Percentiles rank a stretch among this genome's conserved stretches.
Evolutionary conservation across 192 early-diverging fungal species (phyloP).

Genomic region (Coemansia sp.): DNA sequence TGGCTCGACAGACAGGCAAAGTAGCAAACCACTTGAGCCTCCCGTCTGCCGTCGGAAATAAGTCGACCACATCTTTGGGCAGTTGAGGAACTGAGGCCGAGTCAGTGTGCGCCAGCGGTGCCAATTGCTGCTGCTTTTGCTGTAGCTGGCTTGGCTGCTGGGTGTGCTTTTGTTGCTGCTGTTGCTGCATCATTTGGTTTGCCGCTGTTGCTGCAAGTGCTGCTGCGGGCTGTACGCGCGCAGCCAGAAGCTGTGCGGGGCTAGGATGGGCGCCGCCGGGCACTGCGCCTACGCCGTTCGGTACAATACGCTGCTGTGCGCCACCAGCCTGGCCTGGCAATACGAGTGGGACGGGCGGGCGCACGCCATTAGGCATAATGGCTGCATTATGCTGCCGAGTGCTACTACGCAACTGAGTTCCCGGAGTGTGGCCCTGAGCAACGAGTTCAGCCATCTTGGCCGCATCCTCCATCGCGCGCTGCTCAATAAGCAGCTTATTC

Average conservation of each 20-base stretch:
- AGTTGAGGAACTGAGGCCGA: constrained; percentile 21
- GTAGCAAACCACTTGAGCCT: constrained; percentile 50
- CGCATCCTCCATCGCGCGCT: constrained; percentile 49
- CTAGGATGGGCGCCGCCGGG: background rate
- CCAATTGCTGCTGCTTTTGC: constrained; percentile 5
- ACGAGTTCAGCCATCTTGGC: constrained; percentile 26
- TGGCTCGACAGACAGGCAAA: constrained; percentile 14
- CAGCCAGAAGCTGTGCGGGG: constrained; percentile 2
- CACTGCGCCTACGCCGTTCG: background rate
- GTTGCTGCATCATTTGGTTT: background rate
- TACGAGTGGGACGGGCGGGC: background rate
- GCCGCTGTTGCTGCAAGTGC: background rate
- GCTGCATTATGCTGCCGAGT: background rate
- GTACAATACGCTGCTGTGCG: background rate
- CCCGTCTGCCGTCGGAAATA: constrained; percentile 41
- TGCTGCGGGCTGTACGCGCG: constrained; percentile 2
- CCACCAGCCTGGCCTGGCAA: background rate
- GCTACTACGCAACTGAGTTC: constrained; percentile 3
- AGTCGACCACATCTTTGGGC: constrained; percentile 24
- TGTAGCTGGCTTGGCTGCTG: constrained; percentile 17
- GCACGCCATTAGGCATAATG: constrained; percentile 7
- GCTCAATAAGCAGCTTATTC: constrained; percentile 52
- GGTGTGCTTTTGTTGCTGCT: constrained; percentile 23
- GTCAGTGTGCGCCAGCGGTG: constrained; percentile 24
- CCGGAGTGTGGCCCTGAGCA: constrained; percentile 9